Base-by-base conservation (phyloP, 768 basidiomycete genomes). In the Hemileccinum impolitum region DNA sequence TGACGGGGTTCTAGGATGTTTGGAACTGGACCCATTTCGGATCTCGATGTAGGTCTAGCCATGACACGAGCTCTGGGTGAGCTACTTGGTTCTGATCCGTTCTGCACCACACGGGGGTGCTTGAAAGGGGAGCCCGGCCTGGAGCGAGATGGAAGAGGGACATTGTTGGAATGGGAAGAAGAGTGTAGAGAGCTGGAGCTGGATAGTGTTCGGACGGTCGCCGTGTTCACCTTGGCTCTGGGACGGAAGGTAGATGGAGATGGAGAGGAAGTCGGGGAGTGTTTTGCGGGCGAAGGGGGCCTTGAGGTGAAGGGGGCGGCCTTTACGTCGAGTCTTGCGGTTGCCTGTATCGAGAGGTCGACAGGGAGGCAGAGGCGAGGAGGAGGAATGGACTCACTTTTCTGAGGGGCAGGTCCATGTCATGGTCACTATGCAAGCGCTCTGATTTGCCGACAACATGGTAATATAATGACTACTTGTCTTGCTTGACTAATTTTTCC, bases 151-250 rank as follows among this genome's bases (percentile, higher is more conserved):
- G 67, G 34, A 74, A 72, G 35, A 74, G 72, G 28, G 72, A 65
- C 30, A 63, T 60, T 19, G 48, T 59, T 57, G 40, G 55, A 45
- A 9, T 38, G 55, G 18, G 51, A 39, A 11, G 48, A n/a, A 17
- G n/a, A n/a, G n/a, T 9, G 43, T 10, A 61, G 52, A 10, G 66
- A 52, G 30, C 51, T 58, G 40, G 63, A 52, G 28, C 62, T 59
- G 39, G 62, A 53, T 1, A 54, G 39, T 38, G 64, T 68, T 32
- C 68, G 61, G 39, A 62, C 46, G 3, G 75, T 74, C 31, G 79
- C 79, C 51, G 70, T 75, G 57, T 80, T 85, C 34, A 87, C 72
- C 66, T 82, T 87, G 50, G 80, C 82, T 61, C 73, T 85, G 13
- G 81, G 79, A 47, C 78, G 64, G 35, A 69, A 56, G 37, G 57